Percentiles rank a stretch among this genome's conserved stretches.
These are phyloP conservation scores for Austroboletus eburneus DNA, from an alignment of 768 basidiomycete species.

Conservation along the genomic window DNA sequence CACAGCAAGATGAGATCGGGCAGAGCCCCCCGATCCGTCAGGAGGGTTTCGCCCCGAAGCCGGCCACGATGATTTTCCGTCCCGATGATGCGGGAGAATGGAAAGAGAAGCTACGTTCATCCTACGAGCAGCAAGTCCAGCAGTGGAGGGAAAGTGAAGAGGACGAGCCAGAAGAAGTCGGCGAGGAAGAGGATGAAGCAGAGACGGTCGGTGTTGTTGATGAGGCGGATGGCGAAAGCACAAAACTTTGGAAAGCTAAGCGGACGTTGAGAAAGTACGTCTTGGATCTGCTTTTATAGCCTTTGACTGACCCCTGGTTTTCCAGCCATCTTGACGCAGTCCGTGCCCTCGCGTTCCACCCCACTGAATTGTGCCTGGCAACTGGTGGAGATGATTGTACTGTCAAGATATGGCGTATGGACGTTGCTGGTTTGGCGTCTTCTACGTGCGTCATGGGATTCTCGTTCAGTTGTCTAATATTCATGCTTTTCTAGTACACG, in stretches of 20 bases:
- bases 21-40: constrained; percentile 8
- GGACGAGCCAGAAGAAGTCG: constrained; percentile 57
- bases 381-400: constrained; percentile 94
- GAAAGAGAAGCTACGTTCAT: constrained; percentile 70
- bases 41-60: constrained; percentile 21
- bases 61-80: constrained; percentile 75
- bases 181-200: constrained; percentile 69
- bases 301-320: constrained; percentile 6
- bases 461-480: background rate
- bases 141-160: constrained; percentile 46
- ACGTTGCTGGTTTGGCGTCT: constrained; percentile 68
- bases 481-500: constrained; percentile 45
- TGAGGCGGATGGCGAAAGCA: constrained; percentile 63
- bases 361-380: constrained; percentile 79
- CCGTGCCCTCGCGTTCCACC: constrained; percentile 86
- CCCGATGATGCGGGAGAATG: constrained; percentile 85
- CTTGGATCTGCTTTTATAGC: constrained; percentile 7
- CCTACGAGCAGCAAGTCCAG: constrained; percentile 47
- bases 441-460: constrained; percentile 58
- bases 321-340: constrained; percentile 90
- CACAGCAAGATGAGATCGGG: constrained; percentile 18
- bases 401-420: constrained; percentile 94
- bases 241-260: constrained; percentile 81
- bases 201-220: constrained; percentile 49
- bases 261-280: constrained; percentile 86